Evolutionary conservation across 2,329 filamentous ascomycete species (phyloP), one percentile per base, ranked within the genome.

Genomic region (Cyphellophora europaea): DNA sequence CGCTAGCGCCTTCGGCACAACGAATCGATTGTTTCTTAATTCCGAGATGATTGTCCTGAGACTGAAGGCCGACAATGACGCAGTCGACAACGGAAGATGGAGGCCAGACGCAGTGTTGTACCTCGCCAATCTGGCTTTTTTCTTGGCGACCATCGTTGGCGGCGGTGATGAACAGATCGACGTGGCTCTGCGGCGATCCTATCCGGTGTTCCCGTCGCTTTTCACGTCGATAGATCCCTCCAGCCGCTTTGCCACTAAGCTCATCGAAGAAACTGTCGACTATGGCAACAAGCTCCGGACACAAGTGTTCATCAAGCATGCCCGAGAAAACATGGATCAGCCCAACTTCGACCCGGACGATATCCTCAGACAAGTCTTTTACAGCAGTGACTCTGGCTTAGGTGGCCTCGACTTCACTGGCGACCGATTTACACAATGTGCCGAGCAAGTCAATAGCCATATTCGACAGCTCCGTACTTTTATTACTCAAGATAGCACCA

Each of bases 281-380:
- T 43, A 75, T 14, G 67, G 61, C 2, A 50, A 77, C 5, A 66
- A 71, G 5, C 57, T 77, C 14, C 64, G 72, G 2, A 75, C 71
- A 2, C 73, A 77, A 42, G 56, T 63, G 8, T 55, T 66, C n/a
- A 66, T 75, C 27, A 42, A 58, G n/a, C 50, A 57, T 25, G 48
- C 71, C 3, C 50, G 58, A 27, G 51, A 49, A 6, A 51, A 53
- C 5, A 43, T 54, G 18, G 37, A 54, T 17, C 45, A 53, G 4
- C 40, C 45, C 2, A 45, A 43, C 6, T 66, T 61, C 30, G 49
- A 65, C 40, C 61, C 66, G 3, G 49, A 62, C 10, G 47, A 50
- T 6, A 47, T 61, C 10, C 38, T 74, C 3, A 41, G 48, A 2
- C 48, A 54, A 0, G 47, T 64, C 0, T 74, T 75, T 34, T 61